Percentiles rank a stretch among this genome's conserved stretches.
Conservation (phyloP, 805 yeast genomes). For the Myxozyma lipomycoides region DNA sequence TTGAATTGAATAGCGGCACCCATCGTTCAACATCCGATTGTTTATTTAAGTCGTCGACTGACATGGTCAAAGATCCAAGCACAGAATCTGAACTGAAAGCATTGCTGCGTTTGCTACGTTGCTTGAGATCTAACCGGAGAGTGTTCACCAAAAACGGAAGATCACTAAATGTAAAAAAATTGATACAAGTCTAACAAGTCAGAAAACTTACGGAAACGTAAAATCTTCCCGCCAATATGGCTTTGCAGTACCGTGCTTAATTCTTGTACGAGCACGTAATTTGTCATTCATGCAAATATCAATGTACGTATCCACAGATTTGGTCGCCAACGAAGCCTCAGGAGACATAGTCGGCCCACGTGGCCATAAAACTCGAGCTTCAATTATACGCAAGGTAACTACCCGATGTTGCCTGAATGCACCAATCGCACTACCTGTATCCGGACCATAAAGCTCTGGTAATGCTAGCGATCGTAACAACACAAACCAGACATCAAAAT, state of each 20-base stretch:
- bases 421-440: constrained; percentile 16
- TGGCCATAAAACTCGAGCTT: constrained; percentile 20
- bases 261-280: constrained; percentile 75
- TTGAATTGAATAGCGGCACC: constrained; percentile 28
- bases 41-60: constrained; percentile 20
- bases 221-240: constrained; percentile 87
- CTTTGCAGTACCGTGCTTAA: constrained; percentile 46
- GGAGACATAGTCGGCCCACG: constrained; percentile 13
- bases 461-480: constrained; percentile 19
- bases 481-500: constrained; percentile 24
- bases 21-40: constrained; percentile 31
- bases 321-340: constrained; percentile 10
- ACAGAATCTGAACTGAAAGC: constrained; percentile 15
- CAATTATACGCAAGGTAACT: constrained; percentile 16
- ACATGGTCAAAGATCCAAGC: constrained; percentile 22
- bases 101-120: constrained; percentile 13
- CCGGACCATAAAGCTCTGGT: constrained; percentile 27
- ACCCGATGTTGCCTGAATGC: constrained; percentile 20
- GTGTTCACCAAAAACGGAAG: constrained; percentile 39
- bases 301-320: constrained; percentile 45
- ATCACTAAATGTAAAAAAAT: constrained; percentile 43
- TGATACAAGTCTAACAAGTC: constrained; percentile 39
- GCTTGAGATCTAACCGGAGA: constrained; percentile 19
- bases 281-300: constrained; percentile 70
- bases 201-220: constrained; percentile 48